Percentiles rank a stretch among this genome's conserved stretches.
These are phyloP conservation scores for Emericellopsis terricola DNA, from an alignment of 495 filamentous ascomycete species.

Conservation along the genomic window DNA sequence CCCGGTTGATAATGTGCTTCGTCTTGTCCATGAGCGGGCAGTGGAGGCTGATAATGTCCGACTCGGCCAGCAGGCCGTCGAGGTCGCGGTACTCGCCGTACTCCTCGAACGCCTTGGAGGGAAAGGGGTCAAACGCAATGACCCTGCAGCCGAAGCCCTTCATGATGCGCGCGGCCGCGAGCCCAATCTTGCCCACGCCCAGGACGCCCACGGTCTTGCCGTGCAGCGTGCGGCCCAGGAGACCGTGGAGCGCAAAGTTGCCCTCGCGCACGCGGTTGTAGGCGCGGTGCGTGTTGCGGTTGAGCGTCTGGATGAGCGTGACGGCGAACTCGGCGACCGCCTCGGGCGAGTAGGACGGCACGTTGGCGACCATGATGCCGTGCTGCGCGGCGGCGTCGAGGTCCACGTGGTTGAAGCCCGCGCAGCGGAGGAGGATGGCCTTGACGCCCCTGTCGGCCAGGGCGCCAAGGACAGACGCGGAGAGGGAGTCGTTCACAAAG, in stretches of 20 bases:
- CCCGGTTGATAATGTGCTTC: slow-evolving; percentile 39
- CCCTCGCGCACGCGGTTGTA: slow-evolving; percentile 57
- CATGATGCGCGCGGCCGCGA: slow-evolving; percentile 33
- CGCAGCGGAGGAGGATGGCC: slow-evolving; percentile 47
- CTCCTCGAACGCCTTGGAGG: slow-evolving; percentile 24
- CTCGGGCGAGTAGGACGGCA: slow-evolving; percentile 53
- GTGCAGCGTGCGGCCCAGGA: slow-evolving; percentile 40
- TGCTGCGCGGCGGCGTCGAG: slow-evolving; percentile 33
- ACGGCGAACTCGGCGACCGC: slow-evolving; percentile 57
- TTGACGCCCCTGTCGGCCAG: slow-evolving; percentile 30
- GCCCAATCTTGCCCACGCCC: slow-evolving; percentile 35
- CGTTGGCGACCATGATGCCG: slow-evolving; percentile 45
- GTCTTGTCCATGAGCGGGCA: slow-evolving; percentile 44
- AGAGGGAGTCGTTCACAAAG: slow-evolving; percentile 50
- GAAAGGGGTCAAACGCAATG: slow-evolving; percentile 39
- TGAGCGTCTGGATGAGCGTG: slow-evolving; percentile 47
- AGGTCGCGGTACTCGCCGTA: slow-evolving; percentile 38
- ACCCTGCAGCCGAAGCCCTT: slow-evolving; percentile 44
- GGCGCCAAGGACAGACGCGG: slow-evolving; percentile 28
- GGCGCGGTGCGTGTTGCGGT: slow-evolving; percentile 51
- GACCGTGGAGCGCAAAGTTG: slow-evolving; percentile 48
- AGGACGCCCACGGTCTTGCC: slow-evolving; percentile 43
- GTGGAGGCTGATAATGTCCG: slow-evolving; percentile 45
- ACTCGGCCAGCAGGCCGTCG: slow-evolving; percentile 30
- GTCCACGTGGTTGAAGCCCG: slow-evolving; percentile 55